Percentiles rank a stretch among this genome's conserved stretches.
phyloP scores from a whole-genome alignment of 2,329 filamentous ascomycete species.

The Aspergillus sp. region DNA sequence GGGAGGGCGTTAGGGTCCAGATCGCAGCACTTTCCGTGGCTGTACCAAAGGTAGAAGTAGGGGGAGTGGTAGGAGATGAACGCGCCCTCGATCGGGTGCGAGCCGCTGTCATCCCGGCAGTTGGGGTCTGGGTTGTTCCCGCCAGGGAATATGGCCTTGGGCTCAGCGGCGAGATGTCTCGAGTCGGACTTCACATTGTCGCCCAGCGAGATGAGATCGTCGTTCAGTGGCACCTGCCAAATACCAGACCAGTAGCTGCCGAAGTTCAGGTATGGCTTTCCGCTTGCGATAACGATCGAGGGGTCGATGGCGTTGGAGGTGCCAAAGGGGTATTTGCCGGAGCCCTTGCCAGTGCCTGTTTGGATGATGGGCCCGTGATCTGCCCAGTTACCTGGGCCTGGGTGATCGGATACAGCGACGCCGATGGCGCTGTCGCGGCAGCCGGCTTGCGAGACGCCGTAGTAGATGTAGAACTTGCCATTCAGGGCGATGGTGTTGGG shows the following conservation, averaged over 20 bases:
- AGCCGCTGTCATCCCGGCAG: constrained; percentile 23
- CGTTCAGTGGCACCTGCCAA: constrained; percentile 50
- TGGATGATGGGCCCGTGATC: constrained; percentile 32
- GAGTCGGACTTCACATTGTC: constrained; percentile 18
- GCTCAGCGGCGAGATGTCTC: constrained; percentile 24
- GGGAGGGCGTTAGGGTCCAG: constrained; percentile 33
- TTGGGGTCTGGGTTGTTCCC: constrained; percentile 17
- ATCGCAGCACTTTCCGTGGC: constrained; percentile 28
- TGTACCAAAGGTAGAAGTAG: constrained; percentile 32
- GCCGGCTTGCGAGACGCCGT: constrained; percentile 57
- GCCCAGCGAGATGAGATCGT: constrained; percentile 17
- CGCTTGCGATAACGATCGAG: constrained; percentile 37
- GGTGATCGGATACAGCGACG: constrained; percentile 43
- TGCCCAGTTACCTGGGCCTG: constrained; percentile 27
- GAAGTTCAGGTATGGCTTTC: constrained; percentile 49
- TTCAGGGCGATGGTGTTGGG: constrained; percentile 55
- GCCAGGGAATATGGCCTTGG: constrained; percentile 11
- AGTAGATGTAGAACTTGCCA: constrained; percentile 58
- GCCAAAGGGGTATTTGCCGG: constrained; percentile 27
- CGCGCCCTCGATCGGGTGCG: constrained; percentile 26
- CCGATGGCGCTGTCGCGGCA: constrained; percentile 58
- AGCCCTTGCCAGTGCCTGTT: constrained; percentile 24
- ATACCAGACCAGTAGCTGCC: constrained; percentile 64
- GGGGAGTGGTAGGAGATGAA: constrained; percentile 23
- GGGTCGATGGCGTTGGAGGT: constrained; percentile 57